A percentile compares a stretch with the other conserved stretches of the same genome.
Conservation (phyloP, 1,139 yeast species). For the Nadsonia starkeyi-henricii region DNA sequence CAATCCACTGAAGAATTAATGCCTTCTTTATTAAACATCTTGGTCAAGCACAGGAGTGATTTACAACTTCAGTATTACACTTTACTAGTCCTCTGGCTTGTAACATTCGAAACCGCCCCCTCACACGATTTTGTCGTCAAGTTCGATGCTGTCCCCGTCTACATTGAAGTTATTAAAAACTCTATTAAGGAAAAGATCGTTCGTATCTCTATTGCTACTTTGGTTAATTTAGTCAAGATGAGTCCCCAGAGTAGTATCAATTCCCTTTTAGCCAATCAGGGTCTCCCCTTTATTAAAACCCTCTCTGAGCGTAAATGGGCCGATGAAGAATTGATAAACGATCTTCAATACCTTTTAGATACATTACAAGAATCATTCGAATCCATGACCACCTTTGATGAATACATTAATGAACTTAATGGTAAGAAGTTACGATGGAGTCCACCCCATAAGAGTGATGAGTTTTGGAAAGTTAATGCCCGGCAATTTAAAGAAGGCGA, state of each 20-base stretch:
- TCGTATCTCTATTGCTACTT: slow-evolving; percentile 61
- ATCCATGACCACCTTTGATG: slow-evolving; percentile 82
- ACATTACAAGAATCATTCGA: slow-evolving; percentile 58
- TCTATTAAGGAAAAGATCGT: slow-evolving; percentile 88
- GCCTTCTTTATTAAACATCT: slow-evolving; percentile 38
- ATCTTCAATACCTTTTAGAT: slow-evolving; percentile 44
- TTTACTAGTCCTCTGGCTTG: slow-evolving; percentile 68
- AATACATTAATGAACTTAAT: slow-evolving; percentile 72
- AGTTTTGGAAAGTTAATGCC: slow-evolving; percentile 82
- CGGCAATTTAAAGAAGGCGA: slow-evolving; percentile 61
- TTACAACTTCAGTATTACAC: slow-evolving; percentile 78
- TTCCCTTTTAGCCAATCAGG: slow-evolving; percentile 62
- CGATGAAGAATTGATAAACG: slow-evolving; percentile 78
- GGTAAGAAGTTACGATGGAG: slow-evolving; percentile 75
- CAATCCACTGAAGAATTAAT: slow-evolving; percentile 35
- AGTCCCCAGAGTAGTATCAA: slow-evolving; percentile 39
- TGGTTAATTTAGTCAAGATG: slow-evolving; percentile 32
- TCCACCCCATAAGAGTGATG: slow-evolving; percentile 79
- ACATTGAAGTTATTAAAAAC: slow-evolving; percentile 54
- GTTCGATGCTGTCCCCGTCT: slow-evolving; percentile 34
- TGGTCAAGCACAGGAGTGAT: slow-evolving; percentile 37
- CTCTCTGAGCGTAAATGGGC: slow-evolving; percentile 83
- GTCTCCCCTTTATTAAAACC: slow-evolving; percentile 51
- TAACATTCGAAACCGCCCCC: slow-evolving; percentile 54
- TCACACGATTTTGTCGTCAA: slow-evolving; percentile 36